Evolutionary conservation across 164 flowering plant species (phyloP).

Genomic region (Magnolia officinalis): DNA sequence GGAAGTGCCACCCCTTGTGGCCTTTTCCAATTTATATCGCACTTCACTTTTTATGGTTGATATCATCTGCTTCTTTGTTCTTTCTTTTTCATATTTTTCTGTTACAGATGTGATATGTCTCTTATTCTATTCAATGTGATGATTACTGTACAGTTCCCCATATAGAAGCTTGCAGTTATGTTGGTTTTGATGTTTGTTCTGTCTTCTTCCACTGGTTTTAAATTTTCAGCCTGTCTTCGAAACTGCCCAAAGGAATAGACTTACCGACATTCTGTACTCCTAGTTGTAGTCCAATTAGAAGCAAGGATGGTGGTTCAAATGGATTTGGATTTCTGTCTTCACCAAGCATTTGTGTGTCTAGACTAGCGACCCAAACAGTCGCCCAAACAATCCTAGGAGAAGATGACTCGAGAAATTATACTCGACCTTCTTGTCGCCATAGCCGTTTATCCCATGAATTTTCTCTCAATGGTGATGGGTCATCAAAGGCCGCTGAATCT

Average conservation of each 20-base stretch:
- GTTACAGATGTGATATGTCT: neutral
- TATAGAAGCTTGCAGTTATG: neutral
- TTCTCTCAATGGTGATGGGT: slow-evolving; percentile 24
- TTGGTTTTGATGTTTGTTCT: neutral
- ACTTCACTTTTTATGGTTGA: neutral
- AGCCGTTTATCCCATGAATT: slow-evolving; percentile 41
- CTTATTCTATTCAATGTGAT: neutral
- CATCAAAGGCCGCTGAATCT: slow-evolving; percentile 13
- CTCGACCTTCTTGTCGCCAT: slow-evolving; percentile 22
- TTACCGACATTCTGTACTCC: slow-evolving; percentile 29
- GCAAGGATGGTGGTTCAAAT: slow-evolving; percentile 26
- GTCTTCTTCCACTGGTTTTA: neutral
- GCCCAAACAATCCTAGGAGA: slow-evolving; percentile 15
- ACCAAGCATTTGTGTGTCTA: slow-evolving; percentile 29
- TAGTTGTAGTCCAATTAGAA: slow-evolving; percentile 23
- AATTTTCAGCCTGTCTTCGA: slow-evolving; percentile 58
- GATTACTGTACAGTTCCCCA: neutral
- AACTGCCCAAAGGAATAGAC: slow-evolving; percentile 39
- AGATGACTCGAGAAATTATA: slow-evolving; percentile 30
- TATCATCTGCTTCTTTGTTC: neutral
- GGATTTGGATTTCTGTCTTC: slow-evolving; percentile 26
- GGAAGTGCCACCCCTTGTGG: too few relatives aligned
- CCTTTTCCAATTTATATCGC: neutral
- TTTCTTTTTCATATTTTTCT: neutral
- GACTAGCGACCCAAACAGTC: slow-evolving; percentile 27